Evolutionary conservation across 202 grass and related monocot species (phyloP), one percentile per base, ranked within the genome.

Genomic region (Zizania palustris): DNA sequence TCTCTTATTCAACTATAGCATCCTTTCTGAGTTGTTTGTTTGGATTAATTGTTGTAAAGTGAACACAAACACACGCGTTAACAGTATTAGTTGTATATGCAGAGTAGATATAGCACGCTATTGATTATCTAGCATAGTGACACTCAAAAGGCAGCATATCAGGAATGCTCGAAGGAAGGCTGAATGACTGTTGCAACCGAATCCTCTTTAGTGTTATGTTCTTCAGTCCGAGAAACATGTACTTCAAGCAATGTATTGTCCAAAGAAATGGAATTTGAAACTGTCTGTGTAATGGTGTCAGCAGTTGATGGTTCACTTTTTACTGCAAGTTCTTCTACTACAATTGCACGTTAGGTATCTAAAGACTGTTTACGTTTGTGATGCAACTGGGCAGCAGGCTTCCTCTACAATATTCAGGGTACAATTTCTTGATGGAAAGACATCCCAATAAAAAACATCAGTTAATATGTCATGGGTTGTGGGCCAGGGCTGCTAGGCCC

Each of bases 161-260:
- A 99, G 81, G 81, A 99, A 96, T 65, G 92, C 89, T 85, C 96
- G 96, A 89, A 99, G 15, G 84, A 45, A 60, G 92, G 89, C 57
- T 99, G 96, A 83, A 99, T 89, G 89, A 91, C 67, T 81, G 83
- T 91, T 80, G 96, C 89, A 36, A 92, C 89, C 68, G 75, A 80
- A 62, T 96, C 74, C 68, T 87, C 81, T 80, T 69, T 86, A 16
- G 57, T 71, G 64, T 43, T 40, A 70, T 42, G 67, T 45, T 91
- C 87, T 53, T 91, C 87, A 53, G 65, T 72, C 60, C 85, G 83
- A 73, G 77, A 83, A 63, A 74, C 55, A 68, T 75, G 80, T 51
- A 71, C 46, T 46, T 85, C 78, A 84, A 65, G 55, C 65, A 78
- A 86, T 76, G 75, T 60, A 84, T 53, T 63, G 39, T 81, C 65